Evolutionary conservation across 805 yeast genomes (phyloP).

Genomic region (Tetrapisispora fleetii): DNA sequence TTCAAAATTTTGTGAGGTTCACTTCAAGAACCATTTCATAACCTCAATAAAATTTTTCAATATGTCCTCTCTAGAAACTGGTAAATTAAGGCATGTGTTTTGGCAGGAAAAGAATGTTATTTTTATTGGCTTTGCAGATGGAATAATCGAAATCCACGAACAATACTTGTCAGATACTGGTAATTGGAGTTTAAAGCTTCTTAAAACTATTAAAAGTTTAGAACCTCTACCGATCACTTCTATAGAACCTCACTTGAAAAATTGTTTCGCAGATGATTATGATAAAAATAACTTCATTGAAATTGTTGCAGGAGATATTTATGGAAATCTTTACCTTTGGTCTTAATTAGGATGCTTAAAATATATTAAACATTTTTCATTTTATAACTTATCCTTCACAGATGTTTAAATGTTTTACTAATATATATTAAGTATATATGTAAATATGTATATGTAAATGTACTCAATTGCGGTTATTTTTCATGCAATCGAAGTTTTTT

Average conservation of each 20-base stretch:
- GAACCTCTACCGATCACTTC: slow-evolving; percentile 9
- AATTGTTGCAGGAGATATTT: slow-evolving; percentile 38
- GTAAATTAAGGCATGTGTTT: slow-evolving; percentile 28
- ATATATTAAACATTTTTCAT: neutral
- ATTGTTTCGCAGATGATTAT: neutral
- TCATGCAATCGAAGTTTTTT: neutral
- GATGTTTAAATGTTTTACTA: neutral
- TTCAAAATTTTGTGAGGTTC: slow-evolving; percentile 26
- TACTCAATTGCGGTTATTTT: neutral
- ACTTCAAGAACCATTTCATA: slow-evolving; percentile 15
- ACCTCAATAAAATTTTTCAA: slow-evolving; percentile 22
- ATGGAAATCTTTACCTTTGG: slow-evolving; percentile 45
- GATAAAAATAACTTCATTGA: slow-evolving; percentile 3
- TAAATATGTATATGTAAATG: neutral
- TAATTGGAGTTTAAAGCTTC: slow-evolving; percentile 18
- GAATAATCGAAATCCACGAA: slow-evolving; percentile 26
- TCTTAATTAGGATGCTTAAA: neutral
- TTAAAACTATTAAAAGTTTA: slow-evolving; percentile 19
- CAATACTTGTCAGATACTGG: slow-evolving; percentile 15
- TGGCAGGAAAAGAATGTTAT: slow-evolving; percentile 33
- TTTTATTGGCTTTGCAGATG: slow-evolving; percentile 30
- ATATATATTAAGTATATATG: neutral
- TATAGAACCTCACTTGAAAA: slow-evolving; percentile 7
- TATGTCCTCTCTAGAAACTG: slow-evolving; percentile 7
- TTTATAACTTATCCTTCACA: neutral